Percentiles rank a stretch among this genome's conserved stretches.
Conservation (phyloP, 2,329 filamentous ascomycete genomes). For the Claviceps purpurea region DNA sequence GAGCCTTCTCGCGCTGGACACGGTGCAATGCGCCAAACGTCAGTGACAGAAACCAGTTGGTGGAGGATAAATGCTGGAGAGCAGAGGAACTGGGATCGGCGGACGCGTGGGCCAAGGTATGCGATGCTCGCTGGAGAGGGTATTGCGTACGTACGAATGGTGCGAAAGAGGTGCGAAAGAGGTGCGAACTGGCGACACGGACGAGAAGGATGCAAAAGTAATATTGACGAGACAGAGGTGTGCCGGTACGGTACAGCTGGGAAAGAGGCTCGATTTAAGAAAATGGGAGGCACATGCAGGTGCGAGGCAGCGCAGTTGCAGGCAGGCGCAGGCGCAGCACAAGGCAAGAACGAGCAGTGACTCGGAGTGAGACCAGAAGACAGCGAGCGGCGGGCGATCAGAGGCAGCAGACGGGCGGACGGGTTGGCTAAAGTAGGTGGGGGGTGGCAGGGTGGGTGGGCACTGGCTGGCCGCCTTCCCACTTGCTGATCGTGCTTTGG, state of each 20-base stretch:
- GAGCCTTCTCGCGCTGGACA: not conserved
- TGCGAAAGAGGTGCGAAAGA: conserved; percentile 1
- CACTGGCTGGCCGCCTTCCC: not conserved
- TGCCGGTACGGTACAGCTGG: not conserved
- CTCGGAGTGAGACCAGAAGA: not conserved
- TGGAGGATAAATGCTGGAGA: not conserved
- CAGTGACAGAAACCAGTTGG: not conserved
- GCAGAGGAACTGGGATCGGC: not conserved
- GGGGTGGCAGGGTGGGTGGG: not conserved
- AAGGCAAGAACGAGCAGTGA: conserved; percentile 3
- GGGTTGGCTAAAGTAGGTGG: not conserved
- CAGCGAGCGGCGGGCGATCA: not conserved
- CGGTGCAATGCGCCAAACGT: not conserved
- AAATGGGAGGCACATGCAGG: conserved; percentile 4
- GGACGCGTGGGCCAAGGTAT: not conserved
- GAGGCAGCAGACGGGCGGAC: not conserved
- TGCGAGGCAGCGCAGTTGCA: conserved; percentile 5
- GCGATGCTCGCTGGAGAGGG: not conserved
- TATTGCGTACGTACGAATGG: not conserved
- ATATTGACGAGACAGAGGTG: conserved; percentile 2
- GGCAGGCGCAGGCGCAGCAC: conserved; percentile 8
- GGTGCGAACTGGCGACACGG: no score
- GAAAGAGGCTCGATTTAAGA: conserved; percentile 2
- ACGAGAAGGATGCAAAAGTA: not conserved
- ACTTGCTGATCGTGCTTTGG: conserved; percentile 1